Base-by-base conservation (phyloP, 2,329 filamentous ascomycete genomes). In the Lachnum nothofagi region DNA sequence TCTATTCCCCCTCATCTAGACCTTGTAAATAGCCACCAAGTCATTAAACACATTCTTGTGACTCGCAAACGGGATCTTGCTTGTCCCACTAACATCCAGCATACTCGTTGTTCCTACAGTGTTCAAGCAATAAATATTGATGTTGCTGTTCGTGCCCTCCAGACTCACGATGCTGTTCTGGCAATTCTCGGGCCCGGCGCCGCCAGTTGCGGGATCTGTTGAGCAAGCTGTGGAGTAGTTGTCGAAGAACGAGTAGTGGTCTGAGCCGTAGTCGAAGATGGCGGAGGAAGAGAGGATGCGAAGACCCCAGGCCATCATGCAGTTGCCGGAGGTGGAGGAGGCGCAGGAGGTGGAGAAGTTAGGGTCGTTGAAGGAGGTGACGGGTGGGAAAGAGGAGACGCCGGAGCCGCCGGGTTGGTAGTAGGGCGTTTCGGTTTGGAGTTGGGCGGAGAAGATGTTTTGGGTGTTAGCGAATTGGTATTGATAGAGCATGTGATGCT, bases 231-330 rank as follows among this genome's bases (percentile, higher is more conserved):
- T 37, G 4, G 34, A 37, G 65, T 80, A 80, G 65, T 76, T 73
- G 57, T 75, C 69, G 69, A 80, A 82, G 70, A 79, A 82, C 47
- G 67, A 72, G 64, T 81, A 81, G 4, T 79, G 54, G 0, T 77
- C 78, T 0, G 70, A 72, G 9, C 75, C 72, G 49, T 80, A 76
- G 22, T 73, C 61, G 34, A 70, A 60, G 29, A 80, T 66, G 49
- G 71, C 67, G 12, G 60, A 61, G 2, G 70, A 72, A 53, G 75
- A 67, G 42, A 82, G 58, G 37, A 87, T 71, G 12, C 82, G 73
- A 27, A 87, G 68, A 0, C 79, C 83, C 81, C 82, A 86, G 0
- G 80, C 80, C 64, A 79, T 74, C 5, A 72, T 72, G 55, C 77
- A 79, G 0, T 45, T 50, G 1, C 70, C 67, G 6, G 60, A 60